Evolutionary conservation across 208 protist species (phyloP).

Genomic region (Leishmania martiniquensis): DNA sequence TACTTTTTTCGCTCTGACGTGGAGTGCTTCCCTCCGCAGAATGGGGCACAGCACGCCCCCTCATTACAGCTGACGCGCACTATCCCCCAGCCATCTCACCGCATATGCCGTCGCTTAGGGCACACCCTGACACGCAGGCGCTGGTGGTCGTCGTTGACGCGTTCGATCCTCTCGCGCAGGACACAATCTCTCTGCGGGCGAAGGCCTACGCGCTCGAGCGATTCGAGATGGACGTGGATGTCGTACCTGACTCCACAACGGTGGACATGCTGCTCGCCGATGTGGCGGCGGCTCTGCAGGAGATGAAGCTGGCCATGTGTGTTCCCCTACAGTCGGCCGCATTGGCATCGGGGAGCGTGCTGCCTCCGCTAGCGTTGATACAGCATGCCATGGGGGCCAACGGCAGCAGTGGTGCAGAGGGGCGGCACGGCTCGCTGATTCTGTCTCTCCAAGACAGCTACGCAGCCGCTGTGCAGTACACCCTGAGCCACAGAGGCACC

Average conservation of each 20-base stretch:
- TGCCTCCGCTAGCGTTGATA: constrained; percentile 7
- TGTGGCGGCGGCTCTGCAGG: constrained; percentile 21
- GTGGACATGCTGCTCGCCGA: constrained; percentile 6
- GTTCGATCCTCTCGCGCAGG: not conserved
- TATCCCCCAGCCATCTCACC: not conserved
- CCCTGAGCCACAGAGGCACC: not conserved
- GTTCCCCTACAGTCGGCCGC: constrained; percentile 5
- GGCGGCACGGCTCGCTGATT: not conserved
- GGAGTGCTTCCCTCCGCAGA: not conserved
- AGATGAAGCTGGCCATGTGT: constrained; percentile 26
- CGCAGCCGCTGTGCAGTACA: not conserved
- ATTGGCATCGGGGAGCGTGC: constrained; percentile 10
- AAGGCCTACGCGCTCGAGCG: constrained; percentile 13
- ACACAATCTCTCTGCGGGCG: not conserved
- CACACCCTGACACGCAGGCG: not conserved
- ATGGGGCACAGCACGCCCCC: too few relatives aligned
- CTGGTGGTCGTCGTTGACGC: constrained; percentile 34
- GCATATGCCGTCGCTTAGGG: not conserved
- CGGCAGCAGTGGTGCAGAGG: not conserved
- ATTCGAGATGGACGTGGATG: constrained; percentile 22
- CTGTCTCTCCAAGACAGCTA: not conserved
- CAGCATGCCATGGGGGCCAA: constrained; percentile 2
- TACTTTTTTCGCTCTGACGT: not conserved
- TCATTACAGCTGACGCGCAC: not conserved
- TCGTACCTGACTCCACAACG: constrained; percentile 11